phyloP scores from a whole-genome alignment of 2,329 filamentous ascomycete species.

The Teratosphaeria epicoccoides region DNA sequence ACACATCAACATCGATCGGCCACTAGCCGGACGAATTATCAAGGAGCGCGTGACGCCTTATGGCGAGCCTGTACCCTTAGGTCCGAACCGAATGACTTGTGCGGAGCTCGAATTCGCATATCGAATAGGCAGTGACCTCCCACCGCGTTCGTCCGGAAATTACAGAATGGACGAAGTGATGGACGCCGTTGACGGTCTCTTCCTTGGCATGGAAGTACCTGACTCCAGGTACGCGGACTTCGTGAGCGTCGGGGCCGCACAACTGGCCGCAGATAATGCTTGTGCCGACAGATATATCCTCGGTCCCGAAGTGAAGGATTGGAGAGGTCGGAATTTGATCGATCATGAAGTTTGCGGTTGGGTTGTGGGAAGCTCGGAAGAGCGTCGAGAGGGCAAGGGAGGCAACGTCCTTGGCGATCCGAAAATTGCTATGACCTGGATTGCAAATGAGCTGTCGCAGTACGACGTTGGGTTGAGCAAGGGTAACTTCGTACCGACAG shows the following conservation, averaged over 20 bases:
- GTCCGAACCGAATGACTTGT: constrained; percentile 1
- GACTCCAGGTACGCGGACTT: constrained; percentile 1
- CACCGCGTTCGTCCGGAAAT: not conserved
- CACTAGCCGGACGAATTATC: constrained; percentile 1
- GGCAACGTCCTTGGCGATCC: constrained; percentile 1
- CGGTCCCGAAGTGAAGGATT: constrained; percentile 1
- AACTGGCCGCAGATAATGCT: constrained; percentile 1
- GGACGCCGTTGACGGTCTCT: not conserved
- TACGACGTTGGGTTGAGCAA: not conserved
- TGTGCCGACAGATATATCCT: constrained; percentile 1
- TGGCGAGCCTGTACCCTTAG: not conserved
- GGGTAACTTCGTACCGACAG: constrained; percentile 1
- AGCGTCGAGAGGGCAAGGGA: not conserved
- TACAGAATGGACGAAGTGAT: not conserved
- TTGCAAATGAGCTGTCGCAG: not conserved
- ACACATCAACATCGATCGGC: not conserved
- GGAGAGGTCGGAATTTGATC: not conserved
- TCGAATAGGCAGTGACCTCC: not conserved
- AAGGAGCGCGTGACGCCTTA: not conserved
- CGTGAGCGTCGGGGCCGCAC: not conserved
- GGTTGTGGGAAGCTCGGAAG: not conserved
- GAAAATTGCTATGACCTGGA: not conserved
- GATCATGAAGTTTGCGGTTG: not conserved
- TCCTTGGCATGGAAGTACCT: constrained; percentile 1
- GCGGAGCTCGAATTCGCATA: constrained; percentile 1